Base-by-base conservation (phyloP, 2,329 filamentous ascomycete genomes). In the Paracoccidioides lutzii region DNA sequence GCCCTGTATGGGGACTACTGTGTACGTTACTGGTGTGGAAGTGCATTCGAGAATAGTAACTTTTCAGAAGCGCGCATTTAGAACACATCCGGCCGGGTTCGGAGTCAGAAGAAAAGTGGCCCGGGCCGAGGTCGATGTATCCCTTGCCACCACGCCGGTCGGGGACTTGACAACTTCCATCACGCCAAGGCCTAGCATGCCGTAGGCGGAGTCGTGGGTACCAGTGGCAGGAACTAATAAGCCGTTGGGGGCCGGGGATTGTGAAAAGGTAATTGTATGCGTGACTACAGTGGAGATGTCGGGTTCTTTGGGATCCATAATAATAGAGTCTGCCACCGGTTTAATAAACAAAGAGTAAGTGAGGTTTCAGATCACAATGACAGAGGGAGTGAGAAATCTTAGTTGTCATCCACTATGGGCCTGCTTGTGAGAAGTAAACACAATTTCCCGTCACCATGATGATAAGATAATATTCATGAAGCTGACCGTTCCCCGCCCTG, bases 231-330 rank as follows among this genome's bases (percentile, higher is more conserved):
- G 65, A 61, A 1, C 58, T 48, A 1, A 54, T n/a, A n/a, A 57
- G 10, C 55, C 56, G 3, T 50, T 32, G 28, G 35, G 5, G 5
- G 60, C 37, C 10, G 63, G 59, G 4, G 64, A 59, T 57, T 69
- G 61, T 38, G 70, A 66, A 60, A 75, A 74, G 10, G 55, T 50
- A 22, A 76, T 67, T 0, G 73, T 73, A 51, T 75, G 71, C 14
- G 67, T 64, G 58, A 73, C 22, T 22, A 22, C 22, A 1, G 22
- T 22, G 22, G 22, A 28, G 37, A n/a, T 22, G 8, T 42, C 10
- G 40, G 64, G 8, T 3, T 12, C 8, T 8, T n/a, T 15, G 22
- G 43, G 2, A 7, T 28, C 9, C 10, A 8, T 3, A 14, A 10
- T 28, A 30, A 14, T 14, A 28, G 43, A 46, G 35, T 3, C 15